A percentile compares a stretch with the other conserved stretches of the same genome.
Evolutionary conservation across 345 rosid species (phyloP).

Genomic region (Eucalyptus regnans): DNA sequence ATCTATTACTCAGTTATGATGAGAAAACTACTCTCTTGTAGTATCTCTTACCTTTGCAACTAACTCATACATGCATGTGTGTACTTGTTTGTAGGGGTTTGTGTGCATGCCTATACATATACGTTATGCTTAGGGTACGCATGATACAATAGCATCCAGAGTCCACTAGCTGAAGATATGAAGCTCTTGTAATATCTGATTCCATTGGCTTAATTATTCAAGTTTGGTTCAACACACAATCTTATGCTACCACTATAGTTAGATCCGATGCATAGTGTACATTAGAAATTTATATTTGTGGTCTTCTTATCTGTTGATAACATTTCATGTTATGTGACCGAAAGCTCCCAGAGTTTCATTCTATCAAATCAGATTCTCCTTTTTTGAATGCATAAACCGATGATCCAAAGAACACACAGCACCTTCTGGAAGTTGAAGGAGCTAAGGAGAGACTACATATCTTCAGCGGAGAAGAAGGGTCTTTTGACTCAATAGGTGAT

Average conservation of each 20-base stretch:
- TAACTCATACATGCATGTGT: neutral
- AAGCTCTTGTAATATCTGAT: too few species aligned
- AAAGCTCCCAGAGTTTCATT: neutral
- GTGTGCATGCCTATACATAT: neutral
- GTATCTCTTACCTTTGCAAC: neutral
- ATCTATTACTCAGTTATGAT: neutral
- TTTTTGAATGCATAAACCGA: neutral
- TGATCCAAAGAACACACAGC: constrained; percentile 16
- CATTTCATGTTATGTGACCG: neutral
- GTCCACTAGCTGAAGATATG: neutral
- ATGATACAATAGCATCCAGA: neutral
- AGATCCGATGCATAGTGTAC: neutral
- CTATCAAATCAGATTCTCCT: neutral
- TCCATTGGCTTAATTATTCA: too few species aligned
- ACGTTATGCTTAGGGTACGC: neutral
- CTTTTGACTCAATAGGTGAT: constrained; percentile 14
- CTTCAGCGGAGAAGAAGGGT: too few species aligned
- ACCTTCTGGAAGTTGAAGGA: too few species aligned
- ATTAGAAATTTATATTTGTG: neutral
- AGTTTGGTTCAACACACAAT: neutral
- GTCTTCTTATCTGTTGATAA: neutral
- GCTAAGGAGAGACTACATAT: too few species aligned
- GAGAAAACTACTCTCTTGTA: neutral
- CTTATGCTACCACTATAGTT: neutral
- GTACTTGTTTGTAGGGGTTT: neutral